Evolutionary conservation across 208 protist species (phyloP).

Genomic region (Spongospora subterranea): DNA sequence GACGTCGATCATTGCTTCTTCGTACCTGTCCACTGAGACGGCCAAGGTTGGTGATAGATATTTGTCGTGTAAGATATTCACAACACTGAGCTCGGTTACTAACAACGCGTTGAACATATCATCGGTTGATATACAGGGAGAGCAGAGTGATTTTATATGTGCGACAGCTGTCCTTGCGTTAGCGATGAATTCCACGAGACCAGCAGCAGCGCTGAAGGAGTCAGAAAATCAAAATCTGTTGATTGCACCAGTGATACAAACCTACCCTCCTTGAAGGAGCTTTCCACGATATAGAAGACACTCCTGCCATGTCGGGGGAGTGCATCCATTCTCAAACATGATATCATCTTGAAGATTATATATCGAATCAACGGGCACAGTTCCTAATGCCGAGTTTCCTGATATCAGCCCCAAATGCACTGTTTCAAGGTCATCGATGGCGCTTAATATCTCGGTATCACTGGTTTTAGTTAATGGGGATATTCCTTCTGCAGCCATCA

Average conservation of each 20-base stretch:
- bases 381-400: background rate
- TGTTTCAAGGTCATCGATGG: constrained; percentile 7
- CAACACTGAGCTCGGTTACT: background rate
- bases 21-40: constrained; percentile 3
- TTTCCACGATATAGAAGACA: background rate
- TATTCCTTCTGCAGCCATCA: background rate
- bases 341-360: constrained; percentile 55
- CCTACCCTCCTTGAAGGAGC: background rate
- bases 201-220: background rate
- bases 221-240: background rate
- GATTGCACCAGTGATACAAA: background rate
- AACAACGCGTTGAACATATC: background rate
- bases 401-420: background rate
- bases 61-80: background rate
- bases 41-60: constrained; percentile 13
- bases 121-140: background rate
- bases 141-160: background rate
- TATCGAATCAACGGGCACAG: background rate
- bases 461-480: background rate
- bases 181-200: constrained; percentile 12
- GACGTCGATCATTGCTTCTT: background rate
- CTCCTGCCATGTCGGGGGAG: background rate
- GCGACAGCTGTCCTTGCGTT: background rate
- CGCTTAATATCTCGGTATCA: background rate
- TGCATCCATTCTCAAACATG: constrained; percentile 17